These are phyloP conservation scores for Ganoderma lingzhi DNA, from an alignment of 1,284 basidiomycete species.

Conservation along the genomic window DNA sequence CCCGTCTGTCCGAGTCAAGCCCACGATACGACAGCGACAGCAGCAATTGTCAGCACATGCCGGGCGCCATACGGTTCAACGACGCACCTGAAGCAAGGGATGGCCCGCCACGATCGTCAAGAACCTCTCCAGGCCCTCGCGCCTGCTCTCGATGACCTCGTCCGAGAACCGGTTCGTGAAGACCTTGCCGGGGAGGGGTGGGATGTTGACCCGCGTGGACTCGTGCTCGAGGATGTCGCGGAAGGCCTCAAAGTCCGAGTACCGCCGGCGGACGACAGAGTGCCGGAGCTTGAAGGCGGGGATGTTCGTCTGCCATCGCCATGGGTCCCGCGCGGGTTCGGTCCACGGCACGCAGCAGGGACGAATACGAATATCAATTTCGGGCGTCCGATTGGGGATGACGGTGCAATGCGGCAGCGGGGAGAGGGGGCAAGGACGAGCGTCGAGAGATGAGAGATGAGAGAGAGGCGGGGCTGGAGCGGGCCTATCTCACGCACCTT, in stretches of 20 bases:
- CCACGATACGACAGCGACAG: too few species aligned
- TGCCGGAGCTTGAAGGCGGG: conserved; percentile 98
- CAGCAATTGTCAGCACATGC: neutral
- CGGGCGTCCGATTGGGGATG: neutral
- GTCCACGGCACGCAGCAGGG: neutral
- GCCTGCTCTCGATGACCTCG: conserved; percentile 92
- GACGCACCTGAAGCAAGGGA: conserved; percentile 88
- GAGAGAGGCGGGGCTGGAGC: conserved; percentile 6
- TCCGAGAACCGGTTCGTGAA: conserved; percentile 98
- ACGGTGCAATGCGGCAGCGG: neutral
- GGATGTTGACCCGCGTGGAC: conserved; percentile 96
- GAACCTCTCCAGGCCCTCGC: conserved; percentile 96
- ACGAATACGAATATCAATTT: conserved; percentile 1
- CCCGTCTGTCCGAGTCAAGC: conserved; percentile 75
- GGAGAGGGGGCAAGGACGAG: neutral
- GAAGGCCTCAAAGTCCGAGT: conserved; percentile 99
- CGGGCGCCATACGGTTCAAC: neutral
- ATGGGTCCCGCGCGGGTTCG: neutral
- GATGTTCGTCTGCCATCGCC: conserved; percentile 87
- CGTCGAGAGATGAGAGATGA: neutral
- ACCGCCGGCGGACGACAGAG: conserved; percentile 93
- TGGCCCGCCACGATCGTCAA: conserved; percentile 97
- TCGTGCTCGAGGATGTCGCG: conserved; percentile 98
- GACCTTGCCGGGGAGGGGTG: conserved; percentile 95
- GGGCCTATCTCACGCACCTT: conserved; percentile 66